Conservation (phyloP, 2,329 filamentous ascomycete genomes). For the Hypoxylon rubiginosum region DNA sequence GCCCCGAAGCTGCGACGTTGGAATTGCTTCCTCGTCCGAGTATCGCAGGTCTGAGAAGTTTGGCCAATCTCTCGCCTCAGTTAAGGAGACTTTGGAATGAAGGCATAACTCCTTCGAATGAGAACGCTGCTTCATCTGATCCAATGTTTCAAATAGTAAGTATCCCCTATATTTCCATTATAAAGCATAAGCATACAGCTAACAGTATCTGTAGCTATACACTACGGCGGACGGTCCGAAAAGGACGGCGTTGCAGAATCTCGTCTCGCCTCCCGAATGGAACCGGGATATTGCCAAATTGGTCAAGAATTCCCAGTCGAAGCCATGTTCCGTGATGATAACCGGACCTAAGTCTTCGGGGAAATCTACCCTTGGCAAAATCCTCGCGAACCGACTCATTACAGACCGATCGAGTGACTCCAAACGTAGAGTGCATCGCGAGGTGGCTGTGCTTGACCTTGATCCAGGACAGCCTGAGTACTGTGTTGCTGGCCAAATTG, state of each 20-base stretch:
- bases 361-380: conserved; percentile 79
- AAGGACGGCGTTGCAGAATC: conserved; percentile 64
- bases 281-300: conserved; percentile 69
- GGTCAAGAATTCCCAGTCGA: conserved; percentile 53
- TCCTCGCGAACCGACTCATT: conserved; percentile 76
- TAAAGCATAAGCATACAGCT: neutral
- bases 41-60: conserved; percentile 61
- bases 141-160: conserved; percentile 66
- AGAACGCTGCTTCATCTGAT: conserved; percentile 42
- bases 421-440: conserved; percentile 43
- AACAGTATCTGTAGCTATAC: conserved; percentile 60
- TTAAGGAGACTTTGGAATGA: conserved; percentile 77
- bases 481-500: conserved; percentile 76
- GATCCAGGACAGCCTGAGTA: conserved; percentile 85
- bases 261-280: conserved; percentile 71
- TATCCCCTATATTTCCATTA: neutral
- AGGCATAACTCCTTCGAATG: conserved; percentile 44
- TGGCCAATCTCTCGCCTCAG: conserved; percentile 74
- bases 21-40: conserved; percentile 69
- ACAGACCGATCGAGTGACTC: conserved; percentile 56
- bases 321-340: conserved; percentile 65
- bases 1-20: conserved; percentile 62
- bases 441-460: conserved; percentile 76
- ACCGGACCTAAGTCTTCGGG: conserved; percentile 80
- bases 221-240: conserved; percentile 66